Evolutionary conservation across 306 rosid species (phyloP).

Genomic region (Gastrolobium villosum): DNA sequence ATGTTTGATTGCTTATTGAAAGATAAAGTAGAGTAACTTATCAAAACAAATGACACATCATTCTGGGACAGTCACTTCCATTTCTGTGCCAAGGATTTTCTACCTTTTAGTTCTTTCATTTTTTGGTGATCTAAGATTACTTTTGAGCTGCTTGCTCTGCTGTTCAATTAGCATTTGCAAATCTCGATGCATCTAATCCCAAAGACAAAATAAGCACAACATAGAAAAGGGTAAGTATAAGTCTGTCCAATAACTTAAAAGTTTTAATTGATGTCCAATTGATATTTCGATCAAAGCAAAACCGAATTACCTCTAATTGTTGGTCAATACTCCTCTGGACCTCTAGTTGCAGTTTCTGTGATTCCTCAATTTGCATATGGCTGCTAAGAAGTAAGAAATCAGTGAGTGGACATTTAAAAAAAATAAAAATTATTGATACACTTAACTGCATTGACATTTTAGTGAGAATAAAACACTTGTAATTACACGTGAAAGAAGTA

Average conservation of each 20-base stretch:
- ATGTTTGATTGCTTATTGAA: conserved; percentile 5
- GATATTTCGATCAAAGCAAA: conserved; percentile 4
- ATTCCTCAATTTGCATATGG: conserved; percentile 56
- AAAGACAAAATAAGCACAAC: background rate
- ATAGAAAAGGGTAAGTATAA: background rate
- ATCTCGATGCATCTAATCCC: conserved; percentile 52
- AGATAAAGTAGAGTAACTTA: background rate
- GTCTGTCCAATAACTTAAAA: background rate
- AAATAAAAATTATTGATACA: background rate
- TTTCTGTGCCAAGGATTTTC: conserved; percentile 11
- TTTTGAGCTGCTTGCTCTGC: conserved; percentile 49
- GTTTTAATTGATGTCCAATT: background rate
- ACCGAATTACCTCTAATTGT: conserved; percentile 54
- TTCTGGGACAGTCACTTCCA: conserved; percentile 13
- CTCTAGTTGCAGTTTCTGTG: conserved; percentile 54
- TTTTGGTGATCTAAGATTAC: conserved; percentile 43
- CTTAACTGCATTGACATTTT: background rate
- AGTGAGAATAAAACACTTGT: background rate
- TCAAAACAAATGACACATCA: conserved; percentile 32
- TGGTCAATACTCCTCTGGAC: conserved; percentile 51
- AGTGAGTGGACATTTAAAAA: background rate
- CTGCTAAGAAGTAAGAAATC: conserved; percentile 37
- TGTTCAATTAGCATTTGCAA: conserved; percentile 50
- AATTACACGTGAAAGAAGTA: conserved; percentile 1
- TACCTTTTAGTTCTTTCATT: conserved; percentile 38